These are phyloP conservation scores for Tulasnella sp. DNA, from an alignment of 768 basidiomycete species.

Conservation along the genomic window DNA sequence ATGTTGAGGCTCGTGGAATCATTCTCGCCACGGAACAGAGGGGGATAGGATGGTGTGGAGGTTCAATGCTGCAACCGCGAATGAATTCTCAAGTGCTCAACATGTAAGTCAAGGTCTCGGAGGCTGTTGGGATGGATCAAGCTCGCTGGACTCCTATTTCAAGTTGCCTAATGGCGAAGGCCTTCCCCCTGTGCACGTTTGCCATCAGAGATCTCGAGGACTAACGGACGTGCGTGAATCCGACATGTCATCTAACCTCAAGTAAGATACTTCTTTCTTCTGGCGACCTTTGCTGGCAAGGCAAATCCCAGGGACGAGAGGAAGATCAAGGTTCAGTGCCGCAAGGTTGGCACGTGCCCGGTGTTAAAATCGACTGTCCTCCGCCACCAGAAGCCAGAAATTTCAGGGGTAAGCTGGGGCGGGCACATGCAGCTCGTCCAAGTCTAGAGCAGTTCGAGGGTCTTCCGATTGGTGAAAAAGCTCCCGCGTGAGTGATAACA, in stretches of 20 bases:
- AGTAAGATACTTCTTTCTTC: no score
- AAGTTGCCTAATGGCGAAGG: not conserved
- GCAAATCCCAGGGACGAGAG: not conserved
- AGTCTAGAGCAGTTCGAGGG: not conserved
- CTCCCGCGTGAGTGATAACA: not conserved
- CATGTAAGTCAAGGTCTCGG: no score
- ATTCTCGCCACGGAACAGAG: no score
- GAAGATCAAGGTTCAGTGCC: slow-evolving; percentile 3
- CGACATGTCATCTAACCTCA: not conserved
- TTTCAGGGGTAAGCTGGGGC: not conserved
- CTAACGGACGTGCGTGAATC: no score
- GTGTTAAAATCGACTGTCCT: not conserved
- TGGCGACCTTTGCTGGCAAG: not conserved
- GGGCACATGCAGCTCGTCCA: not conserved
- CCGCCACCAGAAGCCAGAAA: slow-evolving; percentile 5
- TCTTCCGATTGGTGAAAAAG: slow-evolving; percentile 4
- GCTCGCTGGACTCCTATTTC: not conserved
- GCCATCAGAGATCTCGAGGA: not conserved
- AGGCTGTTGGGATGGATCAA: not conserved
- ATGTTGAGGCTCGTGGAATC: no score
- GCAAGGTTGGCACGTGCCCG: slow-evolving; percentile 10
- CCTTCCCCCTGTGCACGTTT: not conserved
- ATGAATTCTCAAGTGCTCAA: no score
- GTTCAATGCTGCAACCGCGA: no score
- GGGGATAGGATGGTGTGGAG: no score